Conservation (phyloP, 2,329 filamentous ascomycete species). For the Juglanconis juglandina region DNA sequence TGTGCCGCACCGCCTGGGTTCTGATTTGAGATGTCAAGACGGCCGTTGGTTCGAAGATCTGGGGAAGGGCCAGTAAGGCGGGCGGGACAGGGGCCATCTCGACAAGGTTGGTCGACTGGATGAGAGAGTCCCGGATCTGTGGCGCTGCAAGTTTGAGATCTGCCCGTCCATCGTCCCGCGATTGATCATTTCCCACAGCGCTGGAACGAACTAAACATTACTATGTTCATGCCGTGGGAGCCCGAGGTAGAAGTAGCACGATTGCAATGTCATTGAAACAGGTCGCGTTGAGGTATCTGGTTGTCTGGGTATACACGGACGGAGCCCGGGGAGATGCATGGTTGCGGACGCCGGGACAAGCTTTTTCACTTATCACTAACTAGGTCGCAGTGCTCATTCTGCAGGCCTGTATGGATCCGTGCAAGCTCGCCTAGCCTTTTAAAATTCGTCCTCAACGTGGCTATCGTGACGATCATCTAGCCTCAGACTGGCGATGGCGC, state of each 20-base stretch:
- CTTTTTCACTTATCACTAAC: background rate
- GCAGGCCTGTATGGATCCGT: slow-evolving; percentile 5
- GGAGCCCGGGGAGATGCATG: background rate
- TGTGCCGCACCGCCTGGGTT: background rate
- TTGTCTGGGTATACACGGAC: too few relatives aligned
- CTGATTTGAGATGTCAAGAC: background rate
- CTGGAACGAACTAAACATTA: background rate
- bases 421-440: slow-evolving; percentile 5
- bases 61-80: background rate
- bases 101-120: slow-evolving; percentile 4
- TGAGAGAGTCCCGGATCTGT: slow-evolving; percentile 10
- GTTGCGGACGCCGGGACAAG: background rate
- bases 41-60: background rate
- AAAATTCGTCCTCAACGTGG: background rate
- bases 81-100: background rate
- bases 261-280: too few relatives aligned
- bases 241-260: too few relatives aligned
- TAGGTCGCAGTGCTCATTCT: background rate
- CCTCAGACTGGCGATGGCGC: background rate
- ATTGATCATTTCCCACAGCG: background rate
- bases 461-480: slow-evolving; percentile 8
- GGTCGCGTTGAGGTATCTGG: too few relatives aligned
- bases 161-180: slow-evolving; percentile 1
- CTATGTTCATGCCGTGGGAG: background rate
- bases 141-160: slow-evolving; percentile 15